Evolutionary conservation across 139 green algal species (phyloP).

Genomic region (Volvox africanus): DNA sequence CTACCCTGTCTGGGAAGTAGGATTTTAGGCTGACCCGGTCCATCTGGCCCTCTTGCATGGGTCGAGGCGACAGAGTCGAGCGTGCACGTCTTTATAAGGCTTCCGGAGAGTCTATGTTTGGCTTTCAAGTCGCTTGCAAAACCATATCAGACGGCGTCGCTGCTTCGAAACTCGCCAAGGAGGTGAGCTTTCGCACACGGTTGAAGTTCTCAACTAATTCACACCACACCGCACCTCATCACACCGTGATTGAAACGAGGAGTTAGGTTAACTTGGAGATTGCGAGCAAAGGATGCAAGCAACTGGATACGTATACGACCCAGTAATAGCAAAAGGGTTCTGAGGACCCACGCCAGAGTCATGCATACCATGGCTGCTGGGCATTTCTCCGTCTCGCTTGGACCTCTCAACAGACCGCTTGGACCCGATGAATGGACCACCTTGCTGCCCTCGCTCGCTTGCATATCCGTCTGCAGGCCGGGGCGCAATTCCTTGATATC

Average conservation of each 20-base stretch:
- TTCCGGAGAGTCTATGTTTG: slow-evolving; percentile 69
- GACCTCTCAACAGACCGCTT: too few relatives aligned
- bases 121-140: slow-evolving; percentile 84
- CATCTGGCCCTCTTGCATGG: slow-evolving; percentile 18
- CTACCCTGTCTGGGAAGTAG: not conserved
- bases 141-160: slow-evolving; percentile 80
- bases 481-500: slow-evolving; percentile 84
- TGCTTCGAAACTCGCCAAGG: slow-evolving; percentile 71
- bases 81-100: slow-evolving; percentile 61
- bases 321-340: too few relatives aligned
- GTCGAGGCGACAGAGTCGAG: slow-evolving; percentile 68
- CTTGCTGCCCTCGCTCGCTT: not conserved
- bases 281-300: too few relatives aligned
- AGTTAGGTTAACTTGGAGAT: too few relatives aligned
- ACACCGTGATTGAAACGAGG: too few relatives aligned
- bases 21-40: not conserved
- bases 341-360: too few relatives aligned
- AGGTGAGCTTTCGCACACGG: slow-evolving; percentile 10
- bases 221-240: too few relatives aligned
- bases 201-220: too few relatives aligned
- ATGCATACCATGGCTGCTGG: too few relatives aligned
- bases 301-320: too few relatives aligned
- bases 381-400: too few relatives aligned
- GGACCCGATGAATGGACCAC: too few relatives aligned
- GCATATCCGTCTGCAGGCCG: slow-evolving; percentile 44